A percentile compares a stretch with the other conserved stretches of the same genome.
Conservation (phyloP, 139 green algal species). For the Picochlorum sp. region DNA sequence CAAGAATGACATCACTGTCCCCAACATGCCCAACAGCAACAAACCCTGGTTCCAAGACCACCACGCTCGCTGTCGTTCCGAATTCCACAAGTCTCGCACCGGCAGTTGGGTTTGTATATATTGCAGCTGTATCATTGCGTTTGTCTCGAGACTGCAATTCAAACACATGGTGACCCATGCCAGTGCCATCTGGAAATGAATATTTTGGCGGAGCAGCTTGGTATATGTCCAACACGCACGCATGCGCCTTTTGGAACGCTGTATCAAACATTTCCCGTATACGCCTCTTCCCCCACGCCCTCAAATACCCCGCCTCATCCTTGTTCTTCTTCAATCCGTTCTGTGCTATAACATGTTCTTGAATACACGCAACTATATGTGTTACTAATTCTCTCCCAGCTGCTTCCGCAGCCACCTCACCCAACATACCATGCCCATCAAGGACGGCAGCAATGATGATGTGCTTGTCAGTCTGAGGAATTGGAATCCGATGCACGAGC, state of each 20-base stretch:
- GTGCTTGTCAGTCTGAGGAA: background rate
- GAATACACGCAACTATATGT: slow-evolving; percentile 1
- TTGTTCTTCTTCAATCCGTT: background rate
- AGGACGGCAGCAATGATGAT: background rate
- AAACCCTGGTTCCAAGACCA: slow-evolving; percentile 36
- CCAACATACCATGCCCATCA: slow-evolving; percentile 45
- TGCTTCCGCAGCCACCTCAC: slow-evolving; percentile 21
- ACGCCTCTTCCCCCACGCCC: background rate
- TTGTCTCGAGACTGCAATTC: background rate
- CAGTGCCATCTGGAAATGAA: background rate
- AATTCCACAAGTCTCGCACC: slow-evolving; percentile 42
- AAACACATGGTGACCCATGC: background rate
- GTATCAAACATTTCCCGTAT: background rate
- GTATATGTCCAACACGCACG: background rate
- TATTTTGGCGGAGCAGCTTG: background rate
- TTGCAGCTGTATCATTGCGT: background rate
- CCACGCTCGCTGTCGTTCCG: slow-evolving; percentile 51
- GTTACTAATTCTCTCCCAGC: slow-evolving; percentile 18
- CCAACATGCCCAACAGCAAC: slow-evolving; percentile 46
- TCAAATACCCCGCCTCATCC: background rate
- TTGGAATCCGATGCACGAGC: background rate
- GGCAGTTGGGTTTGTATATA: background rate
- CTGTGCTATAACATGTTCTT: background rate
- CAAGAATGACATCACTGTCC: slow-evolving; percentile 50
- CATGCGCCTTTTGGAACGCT: slow-evolving; percentile 6